phyloP scores from a whole-genome alignment of 1,284 basidiomycete genomes.

The Cutaneotrichosporon arboriforme region DNA sequence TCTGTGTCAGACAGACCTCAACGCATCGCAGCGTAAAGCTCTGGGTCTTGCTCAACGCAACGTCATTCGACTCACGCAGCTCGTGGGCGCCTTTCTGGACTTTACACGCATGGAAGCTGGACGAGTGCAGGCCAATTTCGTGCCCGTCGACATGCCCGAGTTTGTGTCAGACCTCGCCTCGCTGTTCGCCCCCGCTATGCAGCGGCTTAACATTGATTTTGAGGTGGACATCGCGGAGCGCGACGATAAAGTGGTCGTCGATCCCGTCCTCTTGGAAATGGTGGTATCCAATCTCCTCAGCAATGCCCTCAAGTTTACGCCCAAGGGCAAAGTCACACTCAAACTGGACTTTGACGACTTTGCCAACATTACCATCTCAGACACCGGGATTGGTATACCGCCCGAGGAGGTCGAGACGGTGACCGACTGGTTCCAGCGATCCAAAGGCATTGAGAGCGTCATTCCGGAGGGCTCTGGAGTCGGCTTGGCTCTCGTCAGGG shows the following conservation, averaged over 20 bases:
- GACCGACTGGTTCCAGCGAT: conserved; percentile 34
- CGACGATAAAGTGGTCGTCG: conserved; percentile 30
- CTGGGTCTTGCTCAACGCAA: conserved; percentile 22
- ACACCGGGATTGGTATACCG: conserved; percentile 45
- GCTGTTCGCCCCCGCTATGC: conserved; percentile 33
- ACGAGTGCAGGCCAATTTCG: conserved; percentile 28
- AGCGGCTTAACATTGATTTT: conserved; percentile 27
- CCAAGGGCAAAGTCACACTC: conserved; percentile 18
- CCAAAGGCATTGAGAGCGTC: background rate
- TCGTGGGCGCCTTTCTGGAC: conserved; percentile 34
- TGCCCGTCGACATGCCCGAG: conserved; percentile 30
- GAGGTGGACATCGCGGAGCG: conserved; percentile 18
- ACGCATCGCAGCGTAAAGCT: conserved; percentile 19
- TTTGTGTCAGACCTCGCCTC: conserved; percentile 38
- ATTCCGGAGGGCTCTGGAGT: conserved; percentile 12
- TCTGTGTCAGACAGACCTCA: conserved; percentile 13
- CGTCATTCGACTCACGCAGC: conserved; percentile 26
- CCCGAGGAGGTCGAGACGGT: conserved; percentile 22
- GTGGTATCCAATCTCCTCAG: conserved; percentile 34
- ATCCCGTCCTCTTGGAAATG: conserved; percentile 43
- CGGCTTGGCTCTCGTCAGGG: conserved; percentile 27
- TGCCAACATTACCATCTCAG: conserved; percentile 29
- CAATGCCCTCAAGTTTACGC: conserved; percentile 35
- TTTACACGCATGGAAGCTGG: conserved; percentile 34
- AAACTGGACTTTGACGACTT: conserved; percentile 16